Evolutionary conservation across 371 early-diverging fungal species (phyloP).

Genomic region (Apophysomyces trapeziformis): DNA sequence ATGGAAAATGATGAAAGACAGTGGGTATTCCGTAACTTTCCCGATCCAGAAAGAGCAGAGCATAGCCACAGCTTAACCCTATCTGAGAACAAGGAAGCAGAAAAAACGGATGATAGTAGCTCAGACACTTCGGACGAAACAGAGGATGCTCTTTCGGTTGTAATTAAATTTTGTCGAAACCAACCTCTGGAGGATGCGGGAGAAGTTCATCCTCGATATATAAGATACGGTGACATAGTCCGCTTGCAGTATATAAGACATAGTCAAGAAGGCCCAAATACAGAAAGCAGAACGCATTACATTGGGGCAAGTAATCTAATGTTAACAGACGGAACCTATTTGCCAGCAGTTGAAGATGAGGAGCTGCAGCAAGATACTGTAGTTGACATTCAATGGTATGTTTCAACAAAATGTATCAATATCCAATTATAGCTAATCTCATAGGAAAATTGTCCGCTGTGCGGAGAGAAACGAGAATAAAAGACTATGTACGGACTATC

Average conservation of each 20-base stretch:
- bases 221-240: constrained; percentile 2
- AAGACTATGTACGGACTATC: no score
- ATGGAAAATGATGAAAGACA: neutral
- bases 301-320: neutral
- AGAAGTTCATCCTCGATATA: neutral
- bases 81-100: neutral
- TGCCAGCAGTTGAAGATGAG: neutral
- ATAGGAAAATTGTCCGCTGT: neutral
- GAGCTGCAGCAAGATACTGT: neutral
- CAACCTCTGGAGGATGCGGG: neutral
- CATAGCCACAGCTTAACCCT: neutral
- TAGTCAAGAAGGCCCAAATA: neutral
- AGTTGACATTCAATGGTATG: no score
- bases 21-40: neutral
- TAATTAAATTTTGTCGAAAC: neutral
- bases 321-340: neutral
- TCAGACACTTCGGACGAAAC: neutral
- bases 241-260: neutral
- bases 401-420: no score
- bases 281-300: neutral
- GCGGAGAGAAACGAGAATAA: no score
- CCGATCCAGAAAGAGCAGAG: neutral
- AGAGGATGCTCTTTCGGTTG: neutral
- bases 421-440: no score
- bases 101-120: neutral